A percentile compares a stretch with the other conserved stretches of the same genome.
phyloP scores from a whole-genome alignment of 179 eudicot species.

The Beta lomatogona region DNA sequence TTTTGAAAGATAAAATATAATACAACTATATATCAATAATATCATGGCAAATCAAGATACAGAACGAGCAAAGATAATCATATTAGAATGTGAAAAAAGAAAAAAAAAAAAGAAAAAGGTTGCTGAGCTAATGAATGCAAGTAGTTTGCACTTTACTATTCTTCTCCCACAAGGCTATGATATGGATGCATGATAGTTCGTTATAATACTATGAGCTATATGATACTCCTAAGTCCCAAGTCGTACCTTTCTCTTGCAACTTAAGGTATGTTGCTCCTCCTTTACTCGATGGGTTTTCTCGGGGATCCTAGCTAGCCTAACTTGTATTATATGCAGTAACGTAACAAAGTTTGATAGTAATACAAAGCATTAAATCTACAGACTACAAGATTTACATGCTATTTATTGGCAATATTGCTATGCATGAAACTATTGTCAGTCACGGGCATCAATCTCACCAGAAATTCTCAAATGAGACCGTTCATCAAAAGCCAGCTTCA shows the following conservation, averaged over 20 bases:
- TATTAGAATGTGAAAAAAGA: not conserved
- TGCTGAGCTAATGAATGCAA: not conserved
- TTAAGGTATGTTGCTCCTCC: conserved; percentile 7
- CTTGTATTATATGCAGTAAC: not conserved
- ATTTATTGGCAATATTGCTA: too few relatives aligned
- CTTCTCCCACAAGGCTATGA: conserved; percentile 10
- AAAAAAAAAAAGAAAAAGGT: not conserved
- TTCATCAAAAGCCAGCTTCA: too few relatives aligned
- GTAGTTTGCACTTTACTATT: conserved; percentile 1
- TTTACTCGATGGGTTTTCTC: conserved; percentile 7
- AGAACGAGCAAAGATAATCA: not conserved
- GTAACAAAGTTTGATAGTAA: not conserved
- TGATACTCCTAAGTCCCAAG: not conserved
- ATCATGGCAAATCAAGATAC: too few relatives aligned
- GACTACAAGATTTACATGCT: too few relatives aligned
- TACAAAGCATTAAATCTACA: too few relatives aligned
- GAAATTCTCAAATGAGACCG: too few relatives aligned
- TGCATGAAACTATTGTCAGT: not conserved
- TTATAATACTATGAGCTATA: not conserved
- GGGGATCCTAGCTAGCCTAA: not conserved
- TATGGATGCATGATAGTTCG: not conserved
- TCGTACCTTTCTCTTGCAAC: conserved; percentile 16
- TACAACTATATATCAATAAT: too few relatives aligned
- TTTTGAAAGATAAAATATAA: too few relatives aligned
- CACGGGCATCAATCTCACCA: not conserved